Percentiles rank a stretch among this genome's conserved stretches.
Conservation (phyloP, 2,329 filamentous ascomycete species). For the Bipolaris zeicola region DNA sequence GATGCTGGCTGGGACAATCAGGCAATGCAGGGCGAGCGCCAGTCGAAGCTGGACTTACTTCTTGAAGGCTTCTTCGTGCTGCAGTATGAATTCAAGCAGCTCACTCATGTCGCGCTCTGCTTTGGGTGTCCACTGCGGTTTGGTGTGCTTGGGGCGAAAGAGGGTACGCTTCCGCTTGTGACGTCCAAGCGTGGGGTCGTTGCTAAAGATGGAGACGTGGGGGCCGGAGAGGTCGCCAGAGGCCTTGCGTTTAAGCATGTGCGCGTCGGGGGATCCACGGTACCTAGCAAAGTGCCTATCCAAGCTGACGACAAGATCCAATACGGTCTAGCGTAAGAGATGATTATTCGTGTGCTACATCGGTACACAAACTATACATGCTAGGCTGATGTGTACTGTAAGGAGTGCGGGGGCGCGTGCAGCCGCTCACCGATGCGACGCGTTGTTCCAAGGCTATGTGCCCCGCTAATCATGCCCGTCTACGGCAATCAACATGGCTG, state of each 20-base stretch:
- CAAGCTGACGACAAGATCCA: slow-evolving; percentile 1
- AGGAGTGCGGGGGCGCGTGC: slow-evolving; percentile 13
- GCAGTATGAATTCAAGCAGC: slow-evolving; percentile 65
- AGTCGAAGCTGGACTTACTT: slow-evolving; percentile 40
- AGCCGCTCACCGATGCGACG: slow-evolving; percentile 20
- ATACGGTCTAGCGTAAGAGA: slow-evolving; percentile 11
- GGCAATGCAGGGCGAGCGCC: slow-evolving; percentile 2
- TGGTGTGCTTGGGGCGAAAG: slow-evolving; percentile 28
- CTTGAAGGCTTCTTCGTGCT: slow-evolving; percentile 57
- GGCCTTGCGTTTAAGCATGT: slow-evolving; percentile 36
- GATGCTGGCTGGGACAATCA: slow-evolving; percentile 60
- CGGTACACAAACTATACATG: neutral
- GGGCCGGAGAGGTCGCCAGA: slow-evolving; percentile 21
- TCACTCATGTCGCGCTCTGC: slow-evolving; percentile 61
- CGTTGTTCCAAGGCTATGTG: slow-evolving; percentile 12
- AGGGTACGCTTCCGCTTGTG: slow-evolving; percentile 28
- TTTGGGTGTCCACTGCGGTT: slow-evolving; percentile 23
- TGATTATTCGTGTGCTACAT: neutral
- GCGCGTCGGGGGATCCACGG: slow-evolving; percentile 1
- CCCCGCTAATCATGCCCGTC: slow-evolving; percentile 1
- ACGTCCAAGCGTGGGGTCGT: slow-evolving; percentile 25
- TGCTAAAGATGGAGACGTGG: slow-evolving; percentile 30
- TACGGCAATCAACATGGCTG: neutral
- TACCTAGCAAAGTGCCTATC: neutral
- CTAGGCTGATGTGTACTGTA: neutral